phyloP scores from a whole-genome alignment of 768 basidiomycete species.

The Suillus luteus region DNA sequence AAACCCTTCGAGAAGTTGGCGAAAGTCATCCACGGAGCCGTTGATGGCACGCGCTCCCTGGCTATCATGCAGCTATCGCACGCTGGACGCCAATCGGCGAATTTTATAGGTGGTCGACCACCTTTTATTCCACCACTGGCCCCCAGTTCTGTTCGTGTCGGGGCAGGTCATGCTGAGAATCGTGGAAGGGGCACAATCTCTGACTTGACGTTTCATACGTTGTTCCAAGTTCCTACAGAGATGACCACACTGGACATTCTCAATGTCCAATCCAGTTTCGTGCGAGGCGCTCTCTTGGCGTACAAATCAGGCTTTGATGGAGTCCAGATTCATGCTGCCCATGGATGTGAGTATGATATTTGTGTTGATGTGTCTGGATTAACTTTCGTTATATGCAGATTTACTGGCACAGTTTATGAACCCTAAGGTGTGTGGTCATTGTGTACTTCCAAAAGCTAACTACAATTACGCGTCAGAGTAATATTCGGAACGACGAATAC shows the following conservation, averaged over 20 bases:
- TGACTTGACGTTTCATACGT: constrained; percentile 35
- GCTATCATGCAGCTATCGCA: constrained; percentile 87
- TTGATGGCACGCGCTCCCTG: constrained; percentile 30
- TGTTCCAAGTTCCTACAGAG: constrained; percentile 64
- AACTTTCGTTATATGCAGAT: constrained; percentile 45
- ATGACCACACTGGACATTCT: constrained; percentile 66
- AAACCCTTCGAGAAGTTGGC: constrained; percentile 55
- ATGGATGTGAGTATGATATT: constrained; percentile 67
- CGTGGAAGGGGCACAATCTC: constrained; percentile 12
- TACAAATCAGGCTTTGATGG: constrained; percentile 79
- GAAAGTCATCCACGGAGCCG: constrained; percentile 46
- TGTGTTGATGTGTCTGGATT: not conserved
- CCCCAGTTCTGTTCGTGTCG: constrained; percentile 64
- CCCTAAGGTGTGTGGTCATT: constrained; percentile 58
- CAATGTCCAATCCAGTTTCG: constrained; percentile 60
- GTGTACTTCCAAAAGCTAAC: constrained; percentile 21
- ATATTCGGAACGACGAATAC: constrained; percentile 63
- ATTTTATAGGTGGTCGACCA: constrained; percentile 67
- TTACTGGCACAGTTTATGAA: constrained; percentile 79
- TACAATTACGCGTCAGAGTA: constrained; percentile 37
- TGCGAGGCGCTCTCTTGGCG: constrained; percentile 66
- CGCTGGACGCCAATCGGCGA: constrained; percentile 78
- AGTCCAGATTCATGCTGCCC: constrained; percentile 80
- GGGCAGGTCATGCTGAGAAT: constrained; percentile 24
- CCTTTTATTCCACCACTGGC: constrained; percentile 64